phyloP scores from a whole-genome alignment of 2,329 filamentous ascomycete genomes.

The Ceratocystis cubensis region DNA sequence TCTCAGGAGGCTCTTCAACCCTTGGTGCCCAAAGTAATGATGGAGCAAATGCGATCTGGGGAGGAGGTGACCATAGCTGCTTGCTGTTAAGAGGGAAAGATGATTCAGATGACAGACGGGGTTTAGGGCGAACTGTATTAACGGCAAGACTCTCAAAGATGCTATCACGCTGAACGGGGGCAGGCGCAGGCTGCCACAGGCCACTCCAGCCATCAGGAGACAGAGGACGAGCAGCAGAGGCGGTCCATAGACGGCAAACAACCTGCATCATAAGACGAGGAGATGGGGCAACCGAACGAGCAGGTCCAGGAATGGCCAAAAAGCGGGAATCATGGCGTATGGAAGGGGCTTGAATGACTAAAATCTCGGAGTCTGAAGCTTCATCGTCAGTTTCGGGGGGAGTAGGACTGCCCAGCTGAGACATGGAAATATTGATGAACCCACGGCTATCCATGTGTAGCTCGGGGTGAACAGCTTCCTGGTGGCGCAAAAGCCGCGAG shows the following conservation, averaged over 20 bases:
- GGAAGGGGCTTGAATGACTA: slow-evolving; percentile 9
- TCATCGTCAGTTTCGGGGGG: slow-evolving; percentile 39
- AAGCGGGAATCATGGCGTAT: slow-evolving; percentile 2
- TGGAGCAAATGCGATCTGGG: background rate
- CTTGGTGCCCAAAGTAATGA: slow-evolving; percentile 27
- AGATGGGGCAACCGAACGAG: background rate
- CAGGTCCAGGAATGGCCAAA: slow-evolving; percentile 1
- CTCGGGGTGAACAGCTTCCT: slow-evolving; percentile 15
- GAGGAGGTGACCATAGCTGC: slow-evolving; percentile 30
- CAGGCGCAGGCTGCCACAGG: slow-evolving; percentile 18
- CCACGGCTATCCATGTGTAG: slow-evolving; percentile 14
- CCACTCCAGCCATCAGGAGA: slow-evolving; percentile 17
- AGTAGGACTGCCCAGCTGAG: slow-evolving; percentile 39
- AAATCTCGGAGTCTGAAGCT: slow-evolving; percentile 27
- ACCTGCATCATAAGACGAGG: slow-evolving; percentile 20
- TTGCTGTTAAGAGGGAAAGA: slow-evolving; percentile 29
- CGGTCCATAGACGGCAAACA: slow-evolving; percentile 18
- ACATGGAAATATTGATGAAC: slow-evolving; percentile 21
- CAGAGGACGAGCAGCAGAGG: slow-evolving; percentile 18
- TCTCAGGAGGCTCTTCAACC: background rate
- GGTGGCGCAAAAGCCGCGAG: slow-evolving; percentile 11
- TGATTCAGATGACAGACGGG: slow-evolving; percentile 26
- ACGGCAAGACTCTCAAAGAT: slow-evolving; percentile 25
- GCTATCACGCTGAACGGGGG: slow-evolving; percentile 16
- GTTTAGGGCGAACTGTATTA: slow-evolving; percentile 28